A percentile compares a stretch with the other conserved stretches of the same genome.
phyloP scores from a whole-genome alignment of 805 yeast species.

The Candida vartiovaarae region DNA sequence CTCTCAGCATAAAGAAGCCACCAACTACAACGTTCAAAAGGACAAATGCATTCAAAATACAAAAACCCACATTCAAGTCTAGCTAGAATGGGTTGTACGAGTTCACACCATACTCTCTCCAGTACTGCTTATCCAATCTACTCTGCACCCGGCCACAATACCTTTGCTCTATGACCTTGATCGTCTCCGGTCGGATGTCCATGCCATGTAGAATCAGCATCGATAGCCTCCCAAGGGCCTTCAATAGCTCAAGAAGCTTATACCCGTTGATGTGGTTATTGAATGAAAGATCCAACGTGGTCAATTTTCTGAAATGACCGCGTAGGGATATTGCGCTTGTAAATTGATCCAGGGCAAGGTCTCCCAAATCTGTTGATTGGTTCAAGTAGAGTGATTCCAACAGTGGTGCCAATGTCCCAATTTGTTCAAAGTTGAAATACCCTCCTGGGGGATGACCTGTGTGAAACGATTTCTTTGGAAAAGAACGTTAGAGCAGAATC shows the following conservation, averaged over 20 bases:
- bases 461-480: constrained; percentile 15
- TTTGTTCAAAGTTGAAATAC: constrained; percentile 17
- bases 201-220: constrained; percentile 18
- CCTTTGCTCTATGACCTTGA: constrained; percentile 11
- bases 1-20: constrained; percentile 12
- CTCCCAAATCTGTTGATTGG: constrained; percentile 20
- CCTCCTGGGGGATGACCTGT: constrained; percentile 6
- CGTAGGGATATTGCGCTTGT: constrained; percentile 4
- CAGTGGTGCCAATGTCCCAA: constrained; percentile 11
- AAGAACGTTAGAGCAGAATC: constrained; percentile 17
- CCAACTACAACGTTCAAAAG: constrained; percentile 7
- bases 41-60: constrained; percentile 16
- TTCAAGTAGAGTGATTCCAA: constrained; percentile 16
- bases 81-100: constrained; percentile 18
- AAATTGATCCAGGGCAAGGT: constrained; percentile 15
- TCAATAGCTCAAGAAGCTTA: constrained; percentile 16
- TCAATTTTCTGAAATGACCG: constrained; percentile 3
- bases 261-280: constrained; percentile 18
- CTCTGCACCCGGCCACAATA: constrained; percentile 18
- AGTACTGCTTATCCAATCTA: constrained; percentile 14
- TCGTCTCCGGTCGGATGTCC: constrained; percentile 14
- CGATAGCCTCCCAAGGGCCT: constrained; percentile 5
- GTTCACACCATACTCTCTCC: constrained; percentile 20
- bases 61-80: constrained; percentile 10
- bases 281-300: constrained; percentile 19